Evolutionary conservation across 2,329 filamentous ascomycete species (phyloP), one percentile per base, ranked within the genome.

Genomic region (Hypoxylon sp.): DNA sequence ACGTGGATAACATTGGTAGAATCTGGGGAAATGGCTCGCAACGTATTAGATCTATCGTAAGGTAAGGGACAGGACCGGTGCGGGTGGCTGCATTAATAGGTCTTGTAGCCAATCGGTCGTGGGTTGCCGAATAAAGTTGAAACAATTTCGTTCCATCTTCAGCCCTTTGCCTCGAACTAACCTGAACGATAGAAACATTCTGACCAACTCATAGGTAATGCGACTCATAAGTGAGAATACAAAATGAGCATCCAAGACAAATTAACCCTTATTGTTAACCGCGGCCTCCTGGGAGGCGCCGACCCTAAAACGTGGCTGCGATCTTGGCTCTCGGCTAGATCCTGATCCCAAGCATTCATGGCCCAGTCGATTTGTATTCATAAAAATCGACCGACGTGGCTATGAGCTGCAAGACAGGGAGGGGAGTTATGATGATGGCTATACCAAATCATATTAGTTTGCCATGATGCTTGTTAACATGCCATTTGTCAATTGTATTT

Each of bases 81-180:
- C 39, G 59, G 55, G 58, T 63, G 47, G 59, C 59, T 58, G 63
- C 52, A 51, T 60, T 31, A 21, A 19, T 61, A 61, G 50, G 32
- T 37, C 21, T 17, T 42, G 46, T 54, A 29, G 27, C 68, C 68
- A 70, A 70, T 68, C 65, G 39, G 44, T 11, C 57, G 21, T 2
- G 15, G 6, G 27, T 32, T 32, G 27, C 42, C 53, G 32, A 50
- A 24, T 51, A 39, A 53, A 58, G 48, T 48, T 65, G 68, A 70
- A 70, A 70, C 68, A 51, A 24, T 11, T 61, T 57, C 46, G 44
- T 60, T 55, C 67, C 55, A 53, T 42, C 21, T 32, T 35, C 8
- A 39, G 17, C 21, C 19, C 21, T 46, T 39, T n/a, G 5, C 21
- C 21, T 44, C 31, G 24, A 48, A 39, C 24, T 13, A n/a, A 58